A percentile compares a stretch with the other conserved stretches of the same genome.
phyloP scores from a whole-genome alignment of 2,329 filamentous ascomycete genomes.

The Drechslera avenae region DNA sequence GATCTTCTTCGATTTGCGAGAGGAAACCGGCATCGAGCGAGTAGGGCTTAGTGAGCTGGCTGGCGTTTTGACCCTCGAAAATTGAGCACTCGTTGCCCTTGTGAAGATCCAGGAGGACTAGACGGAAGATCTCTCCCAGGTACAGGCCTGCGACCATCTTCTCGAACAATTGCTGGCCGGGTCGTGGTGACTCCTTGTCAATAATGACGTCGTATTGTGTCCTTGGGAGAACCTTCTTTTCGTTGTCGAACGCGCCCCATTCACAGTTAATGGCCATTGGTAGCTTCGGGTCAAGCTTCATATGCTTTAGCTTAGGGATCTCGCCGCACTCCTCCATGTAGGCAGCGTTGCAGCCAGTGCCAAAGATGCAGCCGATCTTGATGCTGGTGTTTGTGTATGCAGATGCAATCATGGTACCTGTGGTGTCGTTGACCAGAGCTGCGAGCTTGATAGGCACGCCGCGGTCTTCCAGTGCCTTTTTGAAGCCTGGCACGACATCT shows the following conservation, averaged over 20 bases:
- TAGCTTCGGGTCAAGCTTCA: conserved; percentile 82
- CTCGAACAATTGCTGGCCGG: conserved; percentile 93
- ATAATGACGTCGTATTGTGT: conserved; percentile 87
- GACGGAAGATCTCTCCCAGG: conserved; percentile 90
- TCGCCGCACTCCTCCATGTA: conserved; percentile 95
- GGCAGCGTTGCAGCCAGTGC: conserved; percentile 95
- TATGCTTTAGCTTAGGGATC: conserved; percentile 90
- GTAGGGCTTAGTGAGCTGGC: conserved; percentile 82
- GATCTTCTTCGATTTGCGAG: conserved; percentile 91
- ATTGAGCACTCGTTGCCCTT: conserved; percentile 67
- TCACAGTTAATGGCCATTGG: conserved; percentile 98
- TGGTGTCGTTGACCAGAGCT: conserved; percentile 96
- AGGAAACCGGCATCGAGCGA: conserved; percentile 92
- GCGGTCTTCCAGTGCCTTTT: conserved; percentile 74
- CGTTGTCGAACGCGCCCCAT: conserved; percentile 96
- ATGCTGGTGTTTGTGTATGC: conserved; percentile 93
- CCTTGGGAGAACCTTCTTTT: conserved; percentile 83
- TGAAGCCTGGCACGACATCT: conserved; percentile 88
- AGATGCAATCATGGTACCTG: conserved; percentile 93
- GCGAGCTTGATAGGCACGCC: conserved; percentile 90
- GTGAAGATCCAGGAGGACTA: conserved; percentile 83
- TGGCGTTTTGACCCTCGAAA: conserved; percentile 83
- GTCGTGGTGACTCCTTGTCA: conserved; percentile 88
- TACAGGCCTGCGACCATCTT: conserved; percentile 98
- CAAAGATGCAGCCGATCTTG: conserved; percentile 97